Base-by-base conservation (phyloP, 306 rosid species). In the Cicer arietinum region DNA sequence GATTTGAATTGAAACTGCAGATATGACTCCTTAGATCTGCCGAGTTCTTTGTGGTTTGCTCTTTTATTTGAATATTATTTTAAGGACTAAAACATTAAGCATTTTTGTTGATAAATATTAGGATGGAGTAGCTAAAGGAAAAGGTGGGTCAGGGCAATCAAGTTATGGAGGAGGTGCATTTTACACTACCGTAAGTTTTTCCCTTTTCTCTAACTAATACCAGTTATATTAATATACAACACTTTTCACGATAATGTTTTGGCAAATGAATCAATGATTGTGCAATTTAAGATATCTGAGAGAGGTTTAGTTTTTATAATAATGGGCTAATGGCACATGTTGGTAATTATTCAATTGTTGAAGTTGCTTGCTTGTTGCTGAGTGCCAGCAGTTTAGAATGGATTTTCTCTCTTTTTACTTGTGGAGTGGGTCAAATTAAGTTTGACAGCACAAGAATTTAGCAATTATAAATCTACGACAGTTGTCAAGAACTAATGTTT, bases 131-230 rank as follows among this genome's bases (percentile, higher is more conserved):
- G 76, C 79, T 61, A 84, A 64, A 82, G 87, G 87, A 80, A 76
- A 76, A 73, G 89, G 37, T 30, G 37, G 87, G 20, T 67, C 87
- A 7, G 90, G 86, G 75, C 91, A 80, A 63, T 60, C 91, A 50
- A 88, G 81, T 71, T 84, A 84, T 73, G 82, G 85, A 30, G 92
- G 92, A 61, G 92, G 92, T 61, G 89, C 92, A 66, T 88, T 88
- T 77, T 88, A 84, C 76, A 88, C 82, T 70, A 77, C 89, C 7
- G 92, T 88, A 82, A 85, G 89, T 71, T 85, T 83, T n/a, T 80
- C 68, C 67, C 74, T 63, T 69, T 62, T 45, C 81, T 57, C 76
- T 62, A 71, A 59, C 25, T 43, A 64, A 40, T 25, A 59, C 61
- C 46, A 35, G 30, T 63, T 56, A 4, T 22, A 46, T 77, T 51